Evolutionary conservation across 768 basidiomycete genomes (phyloP), one percentile per base, ranked within the genome.

Genomic region (Lentinula aciculospora): DNA sequence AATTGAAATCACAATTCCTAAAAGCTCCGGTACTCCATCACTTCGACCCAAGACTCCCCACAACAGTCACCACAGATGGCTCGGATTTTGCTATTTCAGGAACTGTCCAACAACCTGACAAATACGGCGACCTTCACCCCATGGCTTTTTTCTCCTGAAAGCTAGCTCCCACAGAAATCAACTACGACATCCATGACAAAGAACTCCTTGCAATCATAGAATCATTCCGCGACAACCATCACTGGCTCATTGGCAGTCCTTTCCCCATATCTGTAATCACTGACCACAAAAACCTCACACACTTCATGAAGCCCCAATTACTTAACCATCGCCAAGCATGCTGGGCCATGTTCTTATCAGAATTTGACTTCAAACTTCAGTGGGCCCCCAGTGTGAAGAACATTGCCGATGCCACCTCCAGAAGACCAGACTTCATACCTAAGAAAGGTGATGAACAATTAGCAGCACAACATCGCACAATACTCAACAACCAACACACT

Each of bases 251-350:
- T n/a, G n/a, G n/a, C n/a, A n/a, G n/a, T n/a, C n/a, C n/a, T n/a
- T n/a, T n/a, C n/a, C n/a, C n/a, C n/a, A n/a, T n/a, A n/a, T n/a
- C n/a, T n/a, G n/a, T n/a, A n/a, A n/a, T n/a, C n/a, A n/a, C n/a
- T n/a, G n/a, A n/a, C n/a, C n/a, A n/a, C n/a, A 48, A 71, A 44
- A 73, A 71, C 60, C 66, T 72, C 4, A 62, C 70, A 47, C 72
- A 72, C 57, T 74, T 74, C 60, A 57, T 59, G 25, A 66, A 62
- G 0, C 44, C 67, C 2, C 56, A 65, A 25, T 57, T 66, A 5
- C 67, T 76, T 9, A 74, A 58, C 34, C 63, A 64, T 0, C 63
- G 68, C n/a, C n/a, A n/a, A n/a, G n/a, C n/a, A n/a, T n/a, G n/a
- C n/a, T n/a, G n/a, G n/a, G n/a, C n/a, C n/a, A n/a, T n/a, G n/a